These are phyloP conservation scores for Pholiota microspora DNA, from an alignment of 768 basidiomycete genomes.

Conservation along the genomic window DNA sequence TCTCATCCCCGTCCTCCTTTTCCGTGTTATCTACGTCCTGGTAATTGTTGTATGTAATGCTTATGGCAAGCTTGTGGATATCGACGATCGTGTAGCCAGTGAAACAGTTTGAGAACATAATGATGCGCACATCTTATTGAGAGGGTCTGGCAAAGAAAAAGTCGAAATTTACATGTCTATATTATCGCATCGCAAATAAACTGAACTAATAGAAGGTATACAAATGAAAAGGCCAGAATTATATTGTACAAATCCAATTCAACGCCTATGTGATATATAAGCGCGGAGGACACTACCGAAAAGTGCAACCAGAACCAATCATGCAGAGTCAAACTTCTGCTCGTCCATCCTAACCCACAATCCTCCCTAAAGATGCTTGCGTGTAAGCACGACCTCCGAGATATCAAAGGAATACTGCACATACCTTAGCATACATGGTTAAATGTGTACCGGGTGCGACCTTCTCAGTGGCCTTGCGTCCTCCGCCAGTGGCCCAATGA, in stretches of 20 bases:
- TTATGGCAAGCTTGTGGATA: too few relatives aligned
- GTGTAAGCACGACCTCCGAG: not conserved
- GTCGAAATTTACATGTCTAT: not conserved
- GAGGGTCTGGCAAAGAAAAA: too few relatives aligned
- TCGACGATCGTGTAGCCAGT: too few relatives aligned
- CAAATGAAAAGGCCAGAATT: not conserved
- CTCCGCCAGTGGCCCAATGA: conserved; percentile 33
- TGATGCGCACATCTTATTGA: too few relatives aligned
- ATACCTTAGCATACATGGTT: conserved; percentile 37
- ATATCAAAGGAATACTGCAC: conserved; percentile 9
- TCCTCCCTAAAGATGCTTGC: conserved; percentile 9
- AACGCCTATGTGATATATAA: too few relatives aligned
- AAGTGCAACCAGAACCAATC: too few relatives aligned
- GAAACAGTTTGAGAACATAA: too few relatives aligned
- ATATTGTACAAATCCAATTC: not conserved
- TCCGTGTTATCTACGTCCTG: not conserved
- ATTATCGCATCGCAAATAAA: not conserved
- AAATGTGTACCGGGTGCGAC: conserved; percentile 31
- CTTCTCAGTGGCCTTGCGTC: conserved; percentile 30
- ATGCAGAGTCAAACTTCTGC: conserved; percentile 1
- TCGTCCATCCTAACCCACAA: conserved; percentile 15
- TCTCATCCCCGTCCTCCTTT: not conserved
- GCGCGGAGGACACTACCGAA: too few relatives aligned
- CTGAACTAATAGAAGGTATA: not conserved
- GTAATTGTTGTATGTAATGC: conserved; percentile 10